Evolutionary conservation across 2,329 filamentous ascomycete species (phyloP), one percentile per base, ranked within the genome.

Genomic region (Penicillium sp.): DNA sequence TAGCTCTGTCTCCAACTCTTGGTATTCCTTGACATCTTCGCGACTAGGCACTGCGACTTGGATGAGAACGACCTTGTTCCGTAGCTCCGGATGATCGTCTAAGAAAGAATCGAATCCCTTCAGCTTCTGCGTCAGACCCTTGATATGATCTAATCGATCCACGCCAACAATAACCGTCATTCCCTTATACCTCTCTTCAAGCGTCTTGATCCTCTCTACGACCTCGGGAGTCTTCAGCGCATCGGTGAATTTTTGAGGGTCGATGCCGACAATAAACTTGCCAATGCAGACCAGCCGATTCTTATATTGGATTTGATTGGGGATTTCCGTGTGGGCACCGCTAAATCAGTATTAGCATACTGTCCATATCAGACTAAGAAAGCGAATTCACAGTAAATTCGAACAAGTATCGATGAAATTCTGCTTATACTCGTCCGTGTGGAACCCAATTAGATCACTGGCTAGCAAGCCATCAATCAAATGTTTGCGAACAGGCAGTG

Each of bases 61-160:
- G 1, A 97, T 91, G 13, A 98, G 82, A 4, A 96, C 90, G 14
- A 97, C 91, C 74, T 96, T 95, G 65, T 92, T 91, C 58, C 95
- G 90, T 89, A 92, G 92, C 71, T 97, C 92, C 0, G 93, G 93
- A 66, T 97, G 90, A 68, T 96, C 90, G 0, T 90, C 93, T 46
- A 98, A 79, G 78, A 97, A 96, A 3, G 95, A 87, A 72, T 97
- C 93, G 49, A 96, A 87, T 1, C 93, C 93, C 68, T 96, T 91
- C 6, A 98, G 81, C 73, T 98, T 98, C 76, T 96, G 93, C 0
- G 91, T 91, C 8, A 98, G 90, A 56, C 93, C 93, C 77, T 98
- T 97, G 84, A 96, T 96, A 75, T 97, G 96, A 76, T 98, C 93
- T 48, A 97, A 83, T 39, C 93, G 88, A 73, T 98, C 93, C 45